Evolutionary conservation across 768 basidiomycete genomes (phyloP), one percentile per base, ranked within the genome.

Genomic region (Leccinum variicolor): DNA sequence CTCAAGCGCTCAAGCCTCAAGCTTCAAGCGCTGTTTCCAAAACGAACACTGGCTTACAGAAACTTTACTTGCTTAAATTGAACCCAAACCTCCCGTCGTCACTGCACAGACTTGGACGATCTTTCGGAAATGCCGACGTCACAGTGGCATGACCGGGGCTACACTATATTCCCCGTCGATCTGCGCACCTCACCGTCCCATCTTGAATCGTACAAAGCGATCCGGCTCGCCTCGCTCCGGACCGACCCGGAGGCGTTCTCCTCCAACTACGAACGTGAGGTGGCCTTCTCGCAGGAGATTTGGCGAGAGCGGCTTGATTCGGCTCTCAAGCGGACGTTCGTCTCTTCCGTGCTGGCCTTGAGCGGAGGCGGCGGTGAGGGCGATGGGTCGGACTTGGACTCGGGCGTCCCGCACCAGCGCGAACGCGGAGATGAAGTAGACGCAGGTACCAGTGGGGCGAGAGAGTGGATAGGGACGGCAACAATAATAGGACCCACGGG

Each of bases 211-310:
- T 71, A 58, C 48, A 69, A 60, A 52, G 5, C 31, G 2, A 57
- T 71, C 36, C 56, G 70, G 29, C 59, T 73, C 33, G 23, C 56
- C 2, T 67, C 64, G 14, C 64, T 73, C 39, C 61, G 58, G 50
- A 31, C 54, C 5, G 66, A 73, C 33, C 66, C 66, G 1, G 52
- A 54, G 8, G 57, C 57, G 4, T 73, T 72, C 26, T 5, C 5
- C 1, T 68, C 71, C 25, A 66, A 25, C 25, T 66, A 72, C 15
- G 56, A 58, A n/a, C 56, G 57, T 33, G 70, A 72, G 48, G 46
- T 48, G 15, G 57, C 63, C 5, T 62, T 64, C 55, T 51, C 64
- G 1, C 63, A 66, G 4, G 62, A 68, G 2, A 19, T 61, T 17
- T 73, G 71, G 67, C 53, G 49, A 26, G n/a, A 61, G 49, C 66